phyloP scores from a whole-genome alignment of 2,329 filamentous ascomycete genomes.

The Alternaria infectoria region DNA sequence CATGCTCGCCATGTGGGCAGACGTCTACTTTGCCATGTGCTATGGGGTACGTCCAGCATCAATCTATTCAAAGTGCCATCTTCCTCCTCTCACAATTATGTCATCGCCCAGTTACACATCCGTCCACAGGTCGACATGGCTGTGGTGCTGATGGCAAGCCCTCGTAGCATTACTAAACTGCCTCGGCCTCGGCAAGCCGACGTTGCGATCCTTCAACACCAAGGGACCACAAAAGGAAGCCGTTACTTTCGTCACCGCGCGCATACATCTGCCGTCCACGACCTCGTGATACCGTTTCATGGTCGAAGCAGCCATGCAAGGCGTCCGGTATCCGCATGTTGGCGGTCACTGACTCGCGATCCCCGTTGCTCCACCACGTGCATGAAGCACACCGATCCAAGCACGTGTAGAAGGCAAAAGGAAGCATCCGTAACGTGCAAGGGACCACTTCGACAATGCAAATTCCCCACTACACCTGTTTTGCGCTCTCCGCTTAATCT shows the following conservation, averaged over 20 bases:
- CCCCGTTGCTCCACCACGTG: constrained; percentile 1
- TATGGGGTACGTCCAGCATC: neutral
- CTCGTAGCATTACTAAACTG: neutral
- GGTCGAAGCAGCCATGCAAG: neutral
- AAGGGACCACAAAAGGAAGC: neutral
- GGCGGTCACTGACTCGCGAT: constrained; percentile 12
- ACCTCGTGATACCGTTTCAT: neutral
- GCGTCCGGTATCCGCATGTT: neutral
- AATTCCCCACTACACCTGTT: constrained; percentile 1
- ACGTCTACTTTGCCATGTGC: neutral
- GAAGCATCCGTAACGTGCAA: constrained; percentile 11
- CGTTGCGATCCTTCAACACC: neutral
- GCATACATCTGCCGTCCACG: neutral
- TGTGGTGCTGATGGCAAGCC: neutral
- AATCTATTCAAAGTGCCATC: neutral
- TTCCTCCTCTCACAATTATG: neutral
- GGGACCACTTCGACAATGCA: neutral
- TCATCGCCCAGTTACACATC: neutral
- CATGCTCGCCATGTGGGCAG: neutral
- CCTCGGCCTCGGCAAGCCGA: constrained; percentile 1
- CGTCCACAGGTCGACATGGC: neutral
- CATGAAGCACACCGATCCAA: constrained; percentile 17
- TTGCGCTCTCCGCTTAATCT: neutral
- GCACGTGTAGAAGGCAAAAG: constrained; percentile 13
- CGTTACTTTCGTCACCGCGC: neutral